Conservation (phyloP, 768 basidiomycete species). For the Leccinum sublutescens region DNA sequence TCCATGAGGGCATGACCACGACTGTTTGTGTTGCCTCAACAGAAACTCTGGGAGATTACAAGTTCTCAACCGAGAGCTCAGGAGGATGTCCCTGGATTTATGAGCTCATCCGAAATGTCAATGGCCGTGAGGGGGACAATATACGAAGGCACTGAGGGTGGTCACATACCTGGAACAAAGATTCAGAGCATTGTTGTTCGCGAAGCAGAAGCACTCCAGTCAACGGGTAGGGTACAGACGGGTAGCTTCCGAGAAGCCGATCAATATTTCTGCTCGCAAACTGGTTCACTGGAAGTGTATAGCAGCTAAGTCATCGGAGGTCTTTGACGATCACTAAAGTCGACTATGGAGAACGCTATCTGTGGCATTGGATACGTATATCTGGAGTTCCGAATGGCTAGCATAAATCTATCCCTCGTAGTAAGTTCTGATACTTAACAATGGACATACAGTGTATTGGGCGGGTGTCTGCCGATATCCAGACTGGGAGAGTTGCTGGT, state of each 20-base stretch:
- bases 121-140: too few species aligned
- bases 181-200: conserved; percentile 1
- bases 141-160: too few species aligned
- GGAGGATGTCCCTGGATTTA: neutral
- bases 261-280: neutral
- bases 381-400: neutral
- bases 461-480: too few species aligned
- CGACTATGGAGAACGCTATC: neutral
- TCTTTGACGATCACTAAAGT: neutral
- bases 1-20: neutral
- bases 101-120: too few species aligned
- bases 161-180: too few species aligned
- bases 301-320: neutral
- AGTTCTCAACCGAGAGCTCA: neutral
- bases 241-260: neutral
- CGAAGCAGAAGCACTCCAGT: conserved; percentile 2
- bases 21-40: neutral
- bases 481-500: too few species aligned
- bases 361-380: neutral
- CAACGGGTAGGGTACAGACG: conserved; percentile 16
- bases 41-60: neutral
- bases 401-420: too few species aligned
- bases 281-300: neutral
- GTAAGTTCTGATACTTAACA: too few species aligned
- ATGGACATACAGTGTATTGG: too few species aligned